Percentiles rank a stretch among this genome's conserved stretches.
phyloP scores from a whole-genome alignment of 106 monocot species.

The Dendrobium chrysotoxum region DNA sequence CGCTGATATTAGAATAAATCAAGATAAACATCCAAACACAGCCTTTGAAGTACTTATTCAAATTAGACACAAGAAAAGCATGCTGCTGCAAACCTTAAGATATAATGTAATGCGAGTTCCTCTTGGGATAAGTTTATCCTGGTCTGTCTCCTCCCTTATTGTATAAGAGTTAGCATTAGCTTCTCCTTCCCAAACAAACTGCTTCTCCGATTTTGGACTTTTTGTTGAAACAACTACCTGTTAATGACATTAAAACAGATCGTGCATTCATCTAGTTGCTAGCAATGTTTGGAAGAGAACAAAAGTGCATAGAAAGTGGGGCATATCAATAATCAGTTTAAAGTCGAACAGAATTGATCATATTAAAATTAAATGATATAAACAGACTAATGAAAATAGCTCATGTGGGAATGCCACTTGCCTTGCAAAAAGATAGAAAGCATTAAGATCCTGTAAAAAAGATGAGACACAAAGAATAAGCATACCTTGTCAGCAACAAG shows the following conservation, averaged over 20 bases:
- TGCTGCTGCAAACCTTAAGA: constrained; percentile 55
- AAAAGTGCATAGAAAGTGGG: not conserved
- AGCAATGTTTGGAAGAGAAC: not conserved
- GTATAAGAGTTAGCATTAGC: constrained; percentile 81
- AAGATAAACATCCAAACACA: not conserved
- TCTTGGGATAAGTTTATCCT: constrained; percentile 68
- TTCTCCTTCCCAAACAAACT: constrained; percentile 95
- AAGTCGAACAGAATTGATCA: not conserved
- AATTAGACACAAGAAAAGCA: not conserved
- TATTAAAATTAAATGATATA: not conserved
- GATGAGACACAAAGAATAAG: not conserved
- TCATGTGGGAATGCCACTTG: not conserved
- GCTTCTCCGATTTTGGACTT: constrained; percentile 91
- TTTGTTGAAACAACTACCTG: constrained; percentile 93
- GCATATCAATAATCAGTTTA: not conserved
- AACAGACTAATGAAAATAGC: not conserved
- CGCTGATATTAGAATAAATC: constrained; percentile 30
- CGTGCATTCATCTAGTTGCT: not conserved
- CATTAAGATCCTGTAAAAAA: not conserved
- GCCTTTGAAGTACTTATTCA: not conserved
- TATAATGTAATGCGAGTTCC: constrained; percentile 87
- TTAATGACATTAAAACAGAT: not conserved
- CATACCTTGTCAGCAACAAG: constrained; percentile 86
- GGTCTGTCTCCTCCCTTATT: constrained; percentile 77
- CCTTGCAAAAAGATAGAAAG: not conserved